These are phyloP conservation scores for Debaryomyces nepalensis DNA, from an alignment of 1,139 yeast genomes.

Conservation along the genomic window DNA sequence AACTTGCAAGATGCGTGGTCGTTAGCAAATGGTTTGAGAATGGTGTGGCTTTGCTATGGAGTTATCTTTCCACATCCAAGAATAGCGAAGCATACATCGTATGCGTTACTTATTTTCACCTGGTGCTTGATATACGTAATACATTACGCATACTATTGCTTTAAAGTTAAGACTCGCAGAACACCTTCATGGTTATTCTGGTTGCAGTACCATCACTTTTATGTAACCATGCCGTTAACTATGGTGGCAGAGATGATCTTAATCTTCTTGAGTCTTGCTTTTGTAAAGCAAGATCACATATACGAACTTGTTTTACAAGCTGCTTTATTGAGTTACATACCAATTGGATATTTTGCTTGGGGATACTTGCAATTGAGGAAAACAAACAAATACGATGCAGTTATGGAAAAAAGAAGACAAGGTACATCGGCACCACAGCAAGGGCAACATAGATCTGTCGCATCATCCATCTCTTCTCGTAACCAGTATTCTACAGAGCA, in stretches of 20 bases:
- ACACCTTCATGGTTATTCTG: conserved; percentile 41
- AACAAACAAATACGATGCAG: conserved; percentile 26
- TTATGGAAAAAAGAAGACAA: conserved; percentile 28
- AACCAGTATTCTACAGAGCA: not conserved
- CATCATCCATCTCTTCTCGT: conserved; percentile 5
- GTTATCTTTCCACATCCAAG: conserved; percentile 53
- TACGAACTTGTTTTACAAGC: conserved; percentile 33
- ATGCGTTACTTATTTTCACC: conserved; percentile 50
- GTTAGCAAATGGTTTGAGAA: conserved; percentile 34
- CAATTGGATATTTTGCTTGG: conserved; percentile 44
- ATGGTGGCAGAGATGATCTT: conserved; percentile 56
- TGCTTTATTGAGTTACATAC: conserved; percentile 39
- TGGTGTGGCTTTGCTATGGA: conserved; percentile 50
- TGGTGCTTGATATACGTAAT: conserved; percentile 50
- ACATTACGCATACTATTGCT: conserved; percentile 52
- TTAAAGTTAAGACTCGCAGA: conserved; percentile 45
- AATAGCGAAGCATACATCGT: conserved; percentile 52
- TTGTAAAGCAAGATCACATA: conserved; percentile 39
- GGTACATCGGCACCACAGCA: conserved; percentile 9
- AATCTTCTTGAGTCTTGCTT: conserved; percentile 53
- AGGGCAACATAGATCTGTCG: not conserved
- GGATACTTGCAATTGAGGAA: conserved; percentile 32
- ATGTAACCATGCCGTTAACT: conserved; percentile 50
- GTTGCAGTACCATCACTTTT: conserved; percentile 46
- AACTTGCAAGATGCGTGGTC: conserved; percentile 30